Conservation (phyloP, 371 early-diverging fungal genomes). For the Funneliformis caledonium region DNA sequence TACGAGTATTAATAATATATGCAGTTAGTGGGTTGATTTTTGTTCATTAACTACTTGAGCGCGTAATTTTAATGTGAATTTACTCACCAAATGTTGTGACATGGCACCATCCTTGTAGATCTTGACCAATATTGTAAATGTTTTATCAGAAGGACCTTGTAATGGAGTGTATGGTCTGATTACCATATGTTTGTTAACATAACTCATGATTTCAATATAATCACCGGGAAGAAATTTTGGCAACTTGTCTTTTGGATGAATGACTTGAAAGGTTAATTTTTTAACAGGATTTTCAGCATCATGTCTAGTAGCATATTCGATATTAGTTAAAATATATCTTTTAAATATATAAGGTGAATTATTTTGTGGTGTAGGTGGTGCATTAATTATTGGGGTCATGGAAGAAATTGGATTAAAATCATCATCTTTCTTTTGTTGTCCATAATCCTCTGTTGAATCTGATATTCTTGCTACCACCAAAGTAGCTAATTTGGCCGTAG, state of each 20-base stretch:
- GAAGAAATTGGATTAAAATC: background rate
- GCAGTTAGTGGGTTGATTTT: background rate
- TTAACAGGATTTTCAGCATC: background rate
- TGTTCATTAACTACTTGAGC: background rate
- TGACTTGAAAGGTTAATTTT: constrained; percentile 24
- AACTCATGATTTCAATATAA: constrained; percentile 39
- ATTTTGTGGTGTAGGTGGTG: background rate
- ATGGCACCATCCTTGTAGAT: constrained; percentile 38
- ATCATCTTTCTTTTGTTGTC: background rate
- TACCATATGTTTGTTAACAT: constrained; percentile 36
- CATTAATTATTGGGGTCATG: background rate
- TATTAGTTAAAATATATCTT: constrained; percentile 34
- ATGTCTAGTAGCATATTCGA: background rate
- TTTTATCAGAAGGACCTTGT: constrained; percentile 18
- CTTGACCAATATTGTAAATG: constrained; percentile 35
- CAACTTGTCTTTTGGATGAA: background rate
- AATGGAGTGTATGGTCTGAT: constrained; percentile 39
- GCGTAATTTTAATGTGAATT: background rate
- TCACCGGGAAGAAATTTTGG: constrained; percentile 34
- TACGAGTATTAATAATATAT: background rate
- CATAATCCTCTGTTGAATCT: background rate
- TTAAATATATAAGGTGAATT: background rate
- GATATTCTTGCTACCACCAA: constrained; percentile 5
- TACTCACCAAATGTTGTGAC: constrained; percentile 35
- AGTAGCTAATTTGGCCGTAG: constrained; percentile 5